Evolutionary conservation across 164 flowering plant species (phyloP).

Genomic region (Chloranthus sessilifolius): DNA sequence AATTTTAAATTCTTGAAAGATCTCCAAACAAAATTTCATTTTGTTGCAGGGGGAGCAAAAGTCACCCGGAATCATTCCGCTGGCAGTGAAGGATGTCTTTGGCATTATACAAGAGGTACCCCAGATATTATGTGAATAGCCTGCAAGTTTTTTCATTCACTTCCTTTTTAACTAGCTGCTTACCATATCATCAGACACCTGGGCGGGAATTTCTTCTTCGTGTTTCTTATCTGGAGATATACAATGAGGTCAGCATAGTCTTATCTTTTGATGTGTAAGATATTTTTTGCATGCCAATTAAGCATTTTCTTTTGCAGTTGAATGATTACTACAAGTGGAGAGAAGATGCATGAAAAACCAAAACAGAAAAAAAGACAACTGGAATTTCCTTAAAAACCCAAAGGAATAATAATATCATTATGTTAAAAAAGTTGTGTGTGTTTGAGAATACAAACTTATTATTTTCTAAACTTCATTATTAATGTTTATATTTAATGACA

Average conservation of each 20-base stretch:
- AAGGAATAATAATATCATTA: no score
- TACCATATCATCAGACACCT: constrained; percentile 48
- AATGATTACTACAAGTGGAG: no score
- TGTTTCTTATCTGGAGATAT: constrained; percentile 80
- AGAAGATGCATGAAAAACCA: no score
- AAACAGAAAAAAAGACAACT: no score
- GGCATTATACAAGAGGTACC: constrained; percentile 82
- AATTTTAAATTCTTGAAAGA: neutral
- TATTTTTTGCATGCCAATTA: neutral
- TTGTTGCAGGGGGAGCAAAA: constrained; percentile 71
- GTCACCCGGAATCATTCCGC: constrained; percentile 78
- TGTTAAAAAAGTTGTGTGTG: no score
- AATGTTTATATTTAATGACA: no score
- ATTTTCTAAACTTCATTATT: no score
- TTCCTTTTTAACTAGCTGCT: constrained; percentile 8
- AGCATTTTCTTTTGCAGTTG: no score
- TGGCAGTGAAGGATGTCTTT: constrained; percentile 84
- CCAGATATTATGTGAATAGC: neutral
- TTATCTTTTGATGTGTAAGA: neutral
- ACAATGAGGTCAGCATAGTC: constrained; percentile 65
- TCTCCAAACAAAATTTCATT: neutral
- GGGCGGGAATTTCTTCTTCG: constrained; percentile 79
- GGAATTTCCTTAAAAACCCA: no score
- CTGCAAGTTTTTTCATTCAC: neutral
- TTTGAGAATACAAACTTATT: no score